Conservation (phyloP, 2,329 filamentous ascomycete species). For the Triangularia verruculosa region DNA sequence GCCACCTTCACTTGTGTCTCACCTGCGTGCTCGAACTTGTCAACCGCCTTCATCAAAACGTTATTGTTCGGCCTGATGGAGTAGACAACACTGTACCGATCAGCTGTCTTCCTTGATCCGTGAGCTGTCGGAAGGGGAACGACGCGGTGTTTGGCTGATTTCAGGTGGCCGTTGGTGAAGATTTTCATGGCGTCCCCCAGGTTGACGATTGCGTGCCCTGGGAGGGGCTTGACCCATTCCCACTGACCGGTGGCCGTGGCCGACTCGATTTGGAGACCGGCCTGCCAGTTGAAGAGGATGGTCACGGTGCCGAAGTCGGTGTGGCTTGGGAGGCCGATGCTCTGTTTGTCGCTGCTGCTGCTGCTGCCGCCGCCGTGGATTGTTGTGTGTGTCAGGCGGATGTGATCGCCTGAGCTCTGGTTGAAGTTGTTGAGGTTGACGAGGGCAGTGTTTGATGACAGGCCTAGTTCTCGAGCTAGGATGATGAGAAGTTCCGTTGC, state of each 20-base stretch:
- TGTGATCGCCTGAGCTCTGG: conserved; percentile 33
- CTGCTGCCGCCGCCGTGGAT: too few species aligned
- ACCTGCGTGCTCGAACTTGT: neutral
- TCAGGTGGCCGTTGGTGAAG: conserved; percentile 35
- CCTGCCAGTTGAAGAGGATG: conserved; percentile 40
- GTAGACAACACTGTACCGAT: conserved; percentile 37
- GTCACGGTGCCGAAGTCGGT: conserved; percentile 41
- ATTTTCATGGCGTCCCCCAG: conserved; percentile 37
- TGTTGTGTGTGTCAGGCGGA: conserved; percentile 33
- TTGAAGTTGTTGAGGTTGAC: conserved; percentile 31
- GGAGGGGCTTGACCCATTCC: conserved; percentile 37
- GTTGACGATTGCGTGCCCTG: conserved; percentile 38
- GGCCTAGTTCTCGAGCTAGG: conserved; percentile 30
- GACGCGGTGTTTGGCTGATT: conserved; percentile 37
- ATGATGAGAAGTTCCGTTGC: conserved; percentile 31
- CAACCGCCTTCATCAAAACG: conserved; percentile 29
- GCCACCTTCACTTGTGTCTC: conserved; percentile 7
- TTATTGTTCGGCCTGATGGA: conserved; percentile 36
- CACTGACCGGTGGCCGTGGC: conserved; percentile 25
- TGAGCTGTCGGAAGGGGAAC: conserved; percentile 34
- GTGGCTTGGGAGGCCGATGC: conserved; percentile 25
- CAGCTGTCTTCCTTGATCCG: conserved; percentile 27
- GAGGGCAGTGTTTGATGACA: conserved; percentile 28
- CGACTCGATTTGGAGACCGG: conserved; percentile 38
- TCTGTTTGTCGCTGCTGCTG: conserved; percentile 29